Conservation (phyloP, 805 yeast genomes). For the Torulaspora quercuum region DNA sequence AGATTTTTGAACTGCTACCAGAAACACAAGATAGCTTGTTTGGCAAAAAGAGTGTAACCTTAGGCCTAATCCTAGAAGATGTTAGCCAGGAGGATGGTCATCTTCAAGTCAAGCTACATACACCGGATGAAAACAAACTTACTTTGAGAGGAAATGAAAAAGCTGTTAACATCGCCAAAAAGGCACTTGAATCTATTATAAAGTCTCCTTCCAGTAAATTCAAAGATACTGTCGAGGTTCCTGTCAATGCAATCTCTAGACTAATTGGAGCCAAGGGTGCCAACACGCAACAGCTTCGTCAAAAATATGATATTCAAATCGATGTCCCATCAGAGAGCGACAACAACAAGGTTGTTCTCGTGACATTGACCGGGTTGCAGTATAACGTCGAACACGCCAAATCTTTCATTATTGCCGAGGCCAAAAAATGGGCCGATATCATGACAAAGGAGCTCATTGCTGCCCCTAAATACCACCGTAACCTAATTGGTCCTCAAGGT, state of each 20-base stretch:
- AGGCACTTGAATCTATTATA: constrained; percentile 37
- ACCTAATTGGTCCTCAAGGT: constrained; percentile 81
- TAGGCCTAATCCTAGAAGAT: constrained; percentile 34
- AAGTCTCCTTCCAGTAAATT: constrained; percentile 27
- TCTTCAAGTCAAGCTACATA: constrained; percentile 48
- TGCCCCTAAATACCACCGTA: constrained; percentile 74
- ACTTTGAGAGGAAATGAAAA: constrained; percentile 64
- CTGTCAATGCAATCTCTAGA: constrained; percentile 65
- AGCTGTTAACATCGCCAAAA: constrained; percentile 47
- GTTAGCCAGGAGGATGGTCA: constrained; percentile 37
- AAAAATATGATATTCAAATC: constrained; percentile 69
- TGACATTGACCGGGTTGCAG: constrained; percentile 72
- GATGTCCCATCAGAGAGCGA: constrained; percentile 57
- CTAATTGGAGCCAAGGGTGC: constrained; percentile 89
- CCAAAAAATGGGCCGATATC: constrained; percentile 83
- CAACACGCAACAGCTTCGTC: constrained; percentile 61
- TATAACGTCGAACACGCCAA: constrained; percentile 73
- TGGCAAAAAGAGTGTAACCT: constrained; percentile 19
- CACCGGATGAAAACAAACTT: constrained; percentile 50
- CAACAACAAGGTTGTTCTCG: constrained; percentile 41
- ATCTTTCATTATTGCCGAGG: constrained; percentile 51
- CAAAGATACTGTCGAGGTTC: constrained; percentile 53
- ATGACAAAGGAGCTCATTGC: constrained; percentile 58
- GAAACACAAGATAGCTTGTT: constrained; percentile 50
- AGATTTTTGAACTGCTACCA: constrained; percentile 49